Percentiles rank a stretch among this genome's conserved stretches.
Conservation (phyloP, 164 flowering plant genomes). For the Cinnamomum chago region DNA sequence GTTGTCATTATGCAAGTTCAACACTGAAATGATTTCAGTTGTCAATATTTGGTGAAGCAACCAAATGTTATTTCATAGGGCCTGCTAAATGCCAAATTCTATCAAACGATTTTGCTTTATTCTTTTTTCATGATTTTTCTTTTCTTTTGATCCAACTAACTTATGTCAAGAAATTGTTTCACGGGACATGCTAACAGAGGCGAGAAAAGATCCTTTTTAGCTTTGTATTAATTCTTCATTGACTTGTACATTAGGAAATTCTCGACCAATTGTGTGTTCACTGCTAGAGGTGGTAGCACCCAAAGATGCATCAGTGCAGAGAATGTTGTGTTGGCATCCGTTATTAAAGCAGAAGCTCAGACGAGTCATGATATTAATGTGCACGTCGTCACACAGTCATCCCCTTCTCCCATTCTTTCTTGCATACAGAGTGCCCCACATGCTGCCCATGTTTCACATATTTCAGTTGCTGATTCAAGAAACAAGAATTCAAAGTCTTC, state of each 20-base stretch:
- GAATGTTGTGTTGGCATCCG: constrained; percentile 20
- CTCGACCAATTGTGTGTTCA: neutral
- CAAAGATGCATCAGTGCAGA: constrained; percentile 5
- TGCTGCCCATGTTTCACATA: constrained; percentile 32
- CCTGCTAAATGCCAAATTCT: no score
- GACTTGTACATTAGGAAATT: constrained; percentile 4
- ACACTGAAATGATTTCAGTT: no score
- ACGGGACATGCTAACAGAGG: neutral
- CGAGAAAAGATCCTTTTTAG: neutral
- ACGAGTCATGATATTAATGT: constrained; percentile 11
- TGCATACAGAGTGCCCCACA: constrained; percentile 37
- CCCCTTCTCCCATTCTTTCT: constrained; percentile 51
- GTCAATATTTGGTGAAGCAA: no score
- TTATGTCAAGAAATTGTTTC: neutral
- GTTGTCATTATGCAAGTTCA: no score
- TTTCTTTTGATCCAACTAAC: no score
- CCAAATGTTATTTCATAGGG: no score
- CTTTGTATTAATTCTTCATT: neutral
- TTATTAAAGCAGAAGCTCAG: constrained; percentile 10
- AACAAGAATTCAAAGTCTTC: constrained; percentile 13
- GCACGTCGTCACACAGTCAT: constrained; percentile 41
- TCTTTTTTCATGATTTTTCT: no score
- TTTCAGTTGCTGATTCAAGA: constrained; percentile 28
- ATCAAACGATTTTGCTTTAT: no score
- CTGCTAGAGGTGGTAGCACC: neutral